These are phyloP conservation scores for Diospyros kaki DNA, from an alignment of 148 eudicot genomes.

Conservation along the genomic window DNA sequence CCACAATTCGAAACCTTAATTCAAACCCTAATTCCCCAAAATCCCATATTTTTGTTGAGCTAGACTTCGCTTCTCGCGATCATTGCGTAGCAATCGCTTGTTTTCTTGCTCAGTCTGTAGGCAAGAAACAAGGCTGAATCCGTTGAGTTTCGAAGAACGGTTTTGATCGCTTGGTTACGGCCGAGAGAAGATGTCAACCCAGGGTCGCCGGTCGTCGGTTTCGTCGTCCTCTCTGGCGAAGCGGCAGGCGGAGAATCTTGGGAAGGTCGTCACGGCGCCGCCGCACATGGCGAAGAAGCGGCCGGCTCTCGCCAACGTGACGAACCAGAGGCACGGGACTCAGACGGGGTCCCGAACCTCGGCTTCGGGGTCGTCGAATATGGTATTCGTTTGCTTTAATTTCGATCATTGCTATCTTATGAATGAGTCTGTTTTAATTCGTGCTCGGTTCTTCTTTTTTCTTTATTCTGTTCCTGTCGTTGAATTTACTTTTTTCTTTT, in stretches of 20 bases:
- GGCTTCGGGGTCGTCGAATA: constrained; percentile 25
- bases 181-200: constrained; percentile 29
- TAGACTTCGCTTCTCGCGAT: constrained; percentile 4
- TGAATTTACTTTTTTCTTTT: too few species aligned
- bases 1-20: neutral
- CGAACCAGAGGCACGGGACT: constrained; percentile 42
- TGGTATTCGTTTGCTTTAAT: constrained; percentile 24
- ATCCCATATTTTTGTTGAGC: neutral
- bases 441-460: too few species aligned
- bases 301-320: constrained; percentile 57
- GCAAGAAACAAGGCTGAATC: constrained; percentile 3
- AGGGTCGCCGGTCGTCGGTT: constrained; percentile 34
- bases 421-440: too few species aligned
- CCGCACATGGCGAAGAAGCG: constrained; percentile 50
- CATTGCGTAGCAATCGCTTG: neutral
- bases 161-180: constrained; percentile 3
- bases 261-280: constrained; percentile 29
- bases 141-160: neutral
- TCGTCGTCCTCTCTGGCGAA: constrained; percentile 33
- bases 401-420: neutral
- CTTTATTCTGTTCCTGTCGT: too few species aligned
- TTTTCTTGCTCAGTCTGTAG: neutral
- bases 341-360: constrained; percentile 16
- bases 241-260: constrained; percentile 43
- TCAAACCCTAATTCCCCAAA: too few species aligned